Evolutionary conservation across 2,329 filamentous ascomycete genomes (phyloP).

Genomic region (Pleomassaria siparia): DNA sequence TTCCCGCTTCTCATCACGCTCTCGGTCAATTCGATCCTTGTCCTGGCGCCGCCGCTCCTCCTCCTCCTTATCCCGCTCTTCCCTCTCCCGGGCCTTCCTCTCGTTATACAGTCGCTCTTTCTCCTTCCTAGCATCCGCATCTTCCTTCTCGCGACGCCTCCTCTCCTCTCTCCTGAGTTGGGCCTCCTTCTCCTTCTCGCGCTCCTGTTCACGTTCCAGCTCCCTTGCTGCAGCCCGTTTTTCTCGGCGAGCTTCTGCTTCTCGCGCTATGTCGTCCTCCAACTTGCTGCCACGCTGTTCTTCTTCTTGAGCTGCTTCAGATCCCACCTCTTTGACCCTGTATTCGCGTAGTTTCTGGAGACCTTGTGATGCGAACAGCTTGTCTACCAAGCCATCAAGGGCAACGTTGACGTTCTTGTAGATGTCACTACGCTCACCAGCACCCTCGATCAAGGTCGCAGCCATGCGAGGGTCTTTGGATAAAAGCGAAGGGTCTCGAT

Average conservation of each 20-base stretch:
- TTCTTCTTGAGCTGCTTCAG: conserved; percentile 68
- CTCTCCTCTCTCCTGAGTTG: conserved; percentile 60
- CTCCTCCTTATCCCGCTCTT: conserved; percentile 20
- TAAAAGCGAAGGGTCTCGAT: conserved; percentile 71
- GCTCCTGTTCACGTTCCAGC: conserved; percentile 62
- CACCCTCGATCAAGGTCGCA: conserved; percentile 74
- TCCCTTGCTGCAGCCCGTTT: conserved; percentile 65
- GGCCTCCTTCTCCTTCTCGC: conserved; percentile 58
- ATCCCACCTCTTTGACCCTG: conserved; percentile 67
- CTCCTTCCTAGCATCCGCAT: conserved; percentile 47
- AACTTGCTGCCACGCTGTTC: conserved; percentile 67
- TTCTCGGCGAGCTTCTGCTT: conserved; percentile 61
- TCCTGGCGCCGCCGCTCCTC: conserved; percentile 7
- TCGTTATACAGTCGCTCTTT: conserved; percentile 45
- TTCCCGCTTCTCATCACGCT: conserved; percentile 56
- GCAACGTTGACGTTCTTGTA: conserved; percentile 71
- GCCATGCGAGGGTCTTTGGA: conserved; percentile 74
- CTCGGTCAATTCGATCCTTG: conserved; percentile 39
- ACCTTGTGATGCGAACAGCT: conserved; percentile 61
- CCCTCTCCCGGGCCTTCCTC: conserved; percentile 31
- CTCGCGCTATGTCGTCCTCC: conserved; percentile 71
- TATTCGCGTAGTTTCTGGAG: conserved; percentile 70
- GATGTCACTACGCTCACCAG: conserved; percentile 73
- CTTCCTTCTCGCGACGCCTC: conserved; percentile 51
- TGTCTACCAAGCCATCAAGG: conserved; percentile 68